These are phyloP conservation scores for Meyerozyma elateridarum DNA, from an alignment of 1,139 yeast genomes.

Conservation along the genomic window DNA sequence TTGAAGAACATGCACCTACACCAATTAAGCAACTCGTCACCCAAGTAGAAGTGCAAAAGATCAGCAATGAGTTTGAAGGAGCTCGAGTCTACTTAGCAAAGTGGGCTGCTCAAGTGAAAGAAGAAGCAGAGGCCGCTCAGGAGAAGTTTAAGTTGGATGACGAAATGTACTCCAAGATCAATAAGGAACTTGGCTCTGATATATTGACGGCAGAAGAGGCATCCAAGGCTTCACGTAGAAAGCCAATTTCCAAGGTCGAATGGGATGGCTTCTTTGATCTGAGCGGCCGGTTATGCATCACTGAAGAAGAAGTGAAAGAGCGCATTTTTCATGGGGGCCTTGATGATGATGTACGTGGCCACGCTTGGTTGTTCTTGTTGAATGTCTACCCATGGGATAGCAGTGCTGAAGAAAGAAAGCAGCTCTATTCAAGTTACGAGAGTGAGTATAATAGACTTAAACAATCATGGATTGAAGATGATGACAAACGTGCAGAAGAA, in stretches of 20 bases:
- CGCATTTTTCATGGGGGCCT: conserved; percentile 90
- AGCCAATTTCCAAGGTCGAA: conserved; percentile 63
- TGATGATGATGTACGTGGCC: conserved; percentile 51
- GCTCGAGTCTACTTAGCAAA: conserved; percentile 90
- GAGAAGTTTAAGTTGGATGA: conserved; percentile 55
- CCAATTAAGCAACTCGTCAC: conserved; percentile 59
- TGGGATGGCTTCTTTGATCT: conserved; percentile 84
- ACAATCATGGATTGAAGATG: conserved; percentile 62
- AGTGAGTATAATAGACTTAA: conserved; percentile 65
- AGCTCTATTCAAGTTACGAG: conserved; percentile 51
- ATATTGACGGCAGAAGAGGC: conserved; percentile 59
- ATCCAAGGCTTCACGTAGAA: conserved; percentile 55
- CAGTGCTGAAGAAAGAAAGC: conserved; percentile 60
- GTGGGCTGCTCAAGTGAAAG: conserved; percentile 95
- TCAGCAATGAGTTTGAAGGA: conserved; percentile 89
- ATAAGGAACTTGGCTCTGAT: conserved; percentile 66
- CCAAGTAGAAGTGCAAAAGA: conserved; percentile 73
- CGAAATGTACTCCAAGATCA: conserved; percentile 53
- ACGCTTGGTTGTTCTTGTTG: conserved; percentile 83
- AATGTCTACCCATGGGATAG: conserved; percentile 91
- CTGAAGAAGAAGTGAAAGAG: conserved; percentile 72
- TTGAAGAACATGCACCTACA: conserved; percentile 64
- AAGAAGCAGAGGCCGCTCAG: conserved; percentile 79
- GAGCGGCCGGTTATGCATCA: conserved; percentile 66
- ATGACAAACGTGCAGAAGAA: conserved; percentile 53